Evolutionary conservation across 2,329 filamentous ascomycete species (phyloP).

Genomic region (Neofusicoccum umdonicola): DNA sequence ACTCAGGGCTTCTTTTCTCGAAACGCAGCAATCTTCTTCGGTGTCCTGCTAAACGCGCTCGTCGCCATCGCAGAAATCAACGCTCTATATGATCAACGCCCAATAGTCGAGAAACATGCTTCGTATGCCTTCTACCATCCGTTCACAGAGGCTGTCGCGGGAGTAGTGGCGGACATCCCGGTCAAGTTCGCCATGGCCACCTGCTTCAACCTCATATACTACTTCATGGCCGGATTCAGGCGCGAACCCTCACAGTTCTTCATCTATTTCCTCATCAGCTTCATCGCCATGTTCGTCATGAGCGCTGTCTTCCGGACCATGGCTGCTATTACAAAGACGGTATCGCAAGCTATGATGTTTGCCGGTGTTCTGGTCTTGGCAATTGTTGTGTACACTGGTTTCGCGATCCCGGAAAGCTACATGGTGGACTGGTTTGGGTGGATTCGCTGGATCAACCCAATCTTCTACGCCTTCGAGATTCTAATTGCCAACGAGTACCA

Average conservation of each 20-base stretch:
- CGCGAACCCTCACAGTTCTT: constrained; percentile 75
- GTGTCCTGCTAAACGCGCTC: constrained; percentile 59
- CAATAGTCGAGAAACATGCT: constrained; percentile 85
- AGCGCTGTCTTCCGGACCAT: constrained; percentile 80
- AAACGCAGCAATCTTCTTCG: constrained; percentile 60
- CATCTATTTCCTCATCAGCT: constrained; percentile 72
- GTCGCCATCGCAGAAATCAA: constrained; percentile 51
- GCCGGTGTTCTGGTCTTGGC: constrained; percentile 59
- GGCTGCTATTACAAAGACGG: constrained; percentile 68
- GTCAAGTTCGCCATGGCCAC: constrained; percentile 71
- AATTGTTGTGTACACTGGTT: constrained; percentile 66
- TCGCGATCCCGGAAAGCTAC: constrained; percentile 65
- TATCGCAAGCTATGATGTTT: constrained; percentile 56
- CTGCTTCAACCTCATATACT: constrained; percentile 74
- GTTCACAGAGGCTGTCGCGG: constrained; percentile 76
- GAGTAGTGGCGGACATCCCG: constrained; percentile 79
- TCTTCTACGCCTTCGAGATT: constrained; percentile 76
- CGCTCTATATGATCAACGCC: constrained; percentile 73
- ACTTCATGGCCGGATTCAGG: constrained; percentile 80
- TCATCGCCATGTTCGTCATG: constrained; percentile 65
- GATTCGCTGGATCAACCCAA: constrained; percentile 69
- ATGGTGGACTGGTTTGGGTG: constrained; percentile 45
- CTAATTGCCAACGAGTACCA: constrained; percentile 73
- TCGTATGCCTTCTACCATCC: constrained; percentile 88
- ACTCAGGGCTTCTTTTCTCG: constrained; percentile 55